Evolutionary conservation across 2,329 filamentous ascomycete species (phyloP), one percentile per base, ranked within the genome.

Genomic region (Byssothecium circinans): DNA sequence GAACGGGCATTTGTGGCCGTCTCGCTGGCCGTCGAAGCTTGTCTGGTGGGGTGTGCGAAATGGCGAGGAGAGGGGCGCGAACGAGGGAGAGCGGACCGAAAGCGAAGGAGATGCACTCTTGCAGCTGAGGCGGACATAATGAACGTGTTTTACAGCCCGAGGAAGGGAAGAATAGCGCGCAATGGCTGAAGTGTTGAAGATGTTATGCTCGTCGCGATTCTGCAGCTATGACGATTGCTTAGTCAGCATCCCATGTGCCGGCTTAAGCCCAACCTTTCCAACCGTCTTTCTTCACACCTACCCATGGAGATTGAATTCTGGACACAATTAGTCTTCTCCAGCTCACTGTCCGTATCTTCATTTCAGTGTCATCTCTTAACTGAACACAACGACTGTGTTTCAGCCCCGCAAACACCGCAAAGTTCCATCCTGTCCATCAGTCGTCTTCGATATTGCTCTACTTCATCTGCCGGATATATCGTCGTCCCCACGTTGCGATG

Each of bases 1-100:
- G 74, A 75, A 30, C 63, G 66, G 23, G 65, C 64, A 40, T 70
- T 65, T 22, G 65, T 67, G 18, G 69, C 65, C 12, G 52, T 49
- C 20, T 57, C 56, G 41, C 54, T 54, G 45, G 58, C 50, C 14
- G 57, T 58, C 11, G 64, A 61, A 17, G 61, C 61, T 32, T 57
- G 49, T 56, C 65, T 49, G 23, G 58, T 52, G 47, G 18, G 19
- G 40, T 52, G 47, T 19, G 49, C 52, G 29, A 54, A 10, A 25
- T 50, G 51, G 45, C 52, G 52, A 19, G 43, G 52, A 10, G 52
- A 51, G 8, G 50, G 51, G 27, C 55, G 56, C 25, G 46, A 47
- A 35, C 53, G 60, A 29, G 50, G 42, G 30, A 60, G 45, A 10
- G 56, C 56, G 27, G 62, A 62, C 41, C 61, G 62, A 30, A 62